These are phyloP conservation scores for Alternaria gaisen DNA, from an alignment of 2,329 filamentous ascomycete species.

Conservation along the genomic window DNA sequence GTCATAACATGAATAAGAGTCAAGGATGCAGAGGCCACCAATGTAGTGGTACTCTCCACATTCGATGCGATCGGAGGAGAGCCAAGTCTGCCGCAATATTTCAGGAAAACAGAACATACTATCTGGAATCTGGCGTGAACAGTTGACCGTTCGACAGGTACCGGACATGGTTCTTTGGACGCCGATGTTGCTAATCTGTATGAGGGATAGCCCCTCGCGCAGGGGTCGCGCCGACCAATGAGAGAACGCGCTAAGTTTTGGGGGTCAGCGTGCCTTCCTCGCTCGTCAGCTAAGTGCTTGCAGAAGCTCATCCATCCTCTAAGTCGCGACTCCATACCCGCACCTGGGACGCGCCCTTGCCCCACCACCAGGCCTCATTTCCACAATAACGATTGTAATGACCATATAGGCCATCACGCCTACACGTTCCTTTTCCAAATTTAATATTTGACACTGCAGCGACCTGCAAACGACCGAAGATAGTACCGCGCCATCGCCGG, in stretches of 20 bases:
- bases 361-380: slow-evolving; percentile 34
- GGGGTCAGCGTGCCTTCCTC: slow-evolving; percentile 6
- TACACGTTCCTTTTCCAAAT: slow-evolving; percentile 34
- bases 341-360: slow-evolving; percentile 42
- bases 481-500: slow-evolving; percentile 26
- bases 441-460: slow-evolving; percentile 26
- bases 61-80: neutral
- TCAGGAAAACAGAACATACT: no score
- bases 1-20: neutral
- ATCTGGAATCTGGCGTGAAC: neutral
- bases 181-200: neutral
- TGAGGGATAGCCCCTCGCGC: neutral
- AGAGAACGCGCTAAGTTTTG: slow-evolving; percentile 2
- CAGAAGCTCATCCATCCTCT: slow-evolving; percentile 28
- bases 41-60: neutral
- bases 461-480: slow-evolving; percentile 15
- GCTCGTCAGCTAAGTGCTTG: slow-evolving; percentile 21
- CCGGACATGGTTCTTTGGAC: neutral
- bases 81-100: no score
- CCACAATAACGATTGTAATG: slow-evolving; percentile 44
- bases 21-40: neutral
- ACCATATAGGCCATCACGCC: slow-evolving; percentile 28
- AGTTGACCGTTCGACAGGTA: neutral
- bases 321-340: slow-evolving; percentile 39
- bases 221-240: neutral